Evolutionary conservation across 2,329 filamentous ascomycete species (phyloP), one percentile per base, ranked within the genome.

Genomic region (Aspergillus nomiae): DNA sequence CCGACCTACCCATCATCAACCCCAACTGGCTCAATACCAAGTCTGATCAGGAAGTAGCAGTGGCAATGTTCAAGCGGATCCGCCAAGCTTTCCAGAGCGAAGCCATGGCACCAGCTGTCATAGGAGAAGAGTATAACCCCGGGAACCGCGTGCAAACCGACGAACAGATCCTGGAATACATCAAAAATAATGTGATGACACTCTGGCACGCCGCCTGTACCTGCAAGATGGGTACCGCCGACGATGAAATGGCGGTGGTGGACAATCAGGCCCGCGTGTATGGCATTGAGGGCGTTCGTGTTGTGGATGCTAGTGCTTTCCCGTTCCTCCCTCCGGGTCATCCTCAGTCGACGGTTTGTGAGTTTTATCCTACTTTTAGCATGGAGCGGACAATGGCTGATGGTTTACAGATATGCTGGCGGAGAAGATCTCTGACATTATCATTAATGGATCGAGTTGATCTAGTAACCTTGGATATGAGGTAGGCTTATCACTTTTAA

Each of bases 11-110:
- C 0, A 64, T 79, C 19, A 79, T 84, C 63, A 75, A 83, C 64
- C 80, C 82, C 1, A 80, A 80, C 65, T 85, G 77, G 74, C 72
- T 85, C 1, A 72, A 71, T 1, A 70, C 77, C 19, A 71, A 73
- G 10, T 69, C 75, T 0, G 83, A 85, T 41, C 64, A 75, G 36
- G 78, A 82, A 14, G 71, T 84, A 1, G 79, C 76, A 4, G 64
- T 85, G 11, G 76, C 77, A 0, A 72, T 73, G 1, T 80, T 80
- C 65, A 80, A 79, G 60, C 77, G 83, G 1, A 66, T 77, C 0
- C 78, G 83, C 0, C 63, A 80, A 24, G 69, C 76, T 0, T 78
- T 70, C 57, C 56, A 65, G 11, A 70, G 66, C 26, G 26, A 63
- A 7, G 74, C 61, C 8, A 67, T 77, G 59, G 63, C 65, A 16